These are phyloP conservation scores for Linanthus parryae DNA, from an alignment of 148 eudicot species.

Conservation along the genomic window DNA sequence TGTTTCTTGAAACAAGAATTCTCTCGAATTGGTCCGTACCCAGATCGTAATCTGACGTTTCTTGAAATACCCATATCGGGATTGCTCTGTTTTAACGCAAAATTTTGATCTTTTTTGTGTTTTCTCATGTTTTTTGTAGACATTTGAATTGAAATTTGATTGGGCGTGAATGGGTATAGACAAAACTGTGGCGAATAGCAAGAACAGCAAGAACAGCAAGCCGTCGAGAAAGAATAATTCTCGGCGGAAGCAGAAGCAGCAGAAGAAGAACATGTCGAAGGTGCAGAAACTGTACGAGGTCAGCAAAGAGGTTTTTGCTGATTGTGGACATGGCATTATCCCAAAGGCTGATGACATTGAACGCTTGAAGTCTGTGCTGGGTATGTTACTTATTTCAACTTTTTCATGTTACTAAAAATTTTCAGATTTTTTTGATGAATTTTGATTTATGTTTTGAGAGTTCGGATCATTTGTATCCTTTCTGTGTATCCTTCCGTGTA, in stretches of 20 bases:
- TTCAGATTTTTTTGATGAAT: not conserved
- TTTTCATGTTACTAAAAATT: too few species aligned
- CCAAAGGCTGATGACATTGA: constrained; percentile 42
- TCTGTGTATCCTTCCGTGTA: too few species aligned
- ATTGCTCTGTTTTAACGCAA: not conserved
- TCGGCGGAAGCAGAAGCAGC: constrained; percentile 29
- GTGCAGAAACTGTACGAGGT: constrained; percentile 54
- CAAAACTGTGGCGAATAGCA: constrained; percentile 20
- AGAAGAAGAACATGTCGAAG: constrained; percentile 24
- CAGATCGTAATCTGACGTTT: not conserved
- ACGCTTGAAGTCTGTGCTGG: constrained; percentile 52
- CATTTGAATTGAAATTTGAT: not conserved
- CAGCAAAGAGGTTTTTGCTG: constrained; percentile 59
- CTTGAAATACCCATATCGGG: not conserved
- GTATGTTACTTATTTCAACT: too few species aligned
- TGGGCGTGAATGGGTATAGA: constrained; percentile 46
- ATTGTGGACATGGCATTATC: constrained; percentile 52
- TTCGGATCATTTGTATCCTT: too few species aligned
- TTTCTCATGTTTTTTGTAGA: constrained; percentile 2
- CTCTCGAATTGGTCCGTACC: not conserved
- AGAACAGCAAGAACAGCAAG: constrained; percentile 24
- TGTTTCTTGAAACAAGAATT: not conserved
- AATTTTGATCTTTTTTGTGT: not conserved
- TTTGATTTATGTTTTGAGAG: not conserved
- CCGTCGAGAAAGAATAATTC: constrained; percentile 26